Base-by-base conservation (phyloP, 495 filamentous ascomycete species). In the Hypomontagnella submonticulosa region DNA sequence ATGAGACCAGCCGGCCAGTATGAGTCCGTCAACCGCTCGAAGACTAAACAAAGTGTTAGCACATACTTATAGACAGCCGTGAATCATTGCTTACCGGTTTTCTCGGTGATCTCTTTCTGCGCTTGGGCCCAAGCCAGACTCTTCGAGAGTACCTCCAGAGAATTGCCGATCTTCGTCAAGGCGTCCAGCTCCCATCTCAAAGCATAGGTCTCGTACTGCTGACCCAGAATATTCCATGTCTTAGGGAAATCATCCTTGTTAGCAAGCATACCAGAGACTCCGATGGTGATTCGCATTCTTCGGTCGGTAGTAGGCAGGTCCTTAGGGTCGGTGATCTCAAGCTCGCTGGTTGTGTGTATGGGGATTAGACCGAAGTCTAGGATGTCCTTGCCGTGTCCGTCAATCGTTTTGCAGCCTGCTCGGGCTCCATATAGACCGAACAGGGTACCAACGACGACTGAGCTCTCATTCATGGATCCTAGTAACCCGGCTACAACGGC, bases 391-490 rank as follows among this genome's bases (percentile, higher is more conserved):
- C 91, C 88, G 75, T 97, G 95, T 41, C 88, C 83, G 61, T 94
- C 92, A 84, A 97, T 90, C 87, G 92, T 90, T 71, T 91, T 86
- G 30, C 89, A 88, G 1, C 89, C 90, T 86, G 95, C 92, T 11
- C 89, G 83, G 10, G 88, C 91, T 19, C 93, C 93, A 72, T 95
- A 96, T 7, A 93, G 90, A 30, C 94, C 94, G 69, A 99, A 97
- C 10, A 98, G 75, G 47, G 89, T 85, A 4, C 92, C 94, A 15
- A 97, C 89, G 40, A 92, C 77, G 12, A 93, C 85, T 4, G 85
- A 83, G 66, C 88, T 96, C 19, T 90, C 85, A 9, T 92, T 90
- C 47, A 97, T 74, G 11, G 87, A 80, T 11, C 92, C 95, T 0
- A 99, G 77, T 55, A 96, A 88, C 6, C 87, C 86, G 10, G 92